These are phyloP conservation scores for Astragalus glycyphyllos DNA, from an alignment of 306 rosid genomes.

Conservation along the genomic window DNA sequence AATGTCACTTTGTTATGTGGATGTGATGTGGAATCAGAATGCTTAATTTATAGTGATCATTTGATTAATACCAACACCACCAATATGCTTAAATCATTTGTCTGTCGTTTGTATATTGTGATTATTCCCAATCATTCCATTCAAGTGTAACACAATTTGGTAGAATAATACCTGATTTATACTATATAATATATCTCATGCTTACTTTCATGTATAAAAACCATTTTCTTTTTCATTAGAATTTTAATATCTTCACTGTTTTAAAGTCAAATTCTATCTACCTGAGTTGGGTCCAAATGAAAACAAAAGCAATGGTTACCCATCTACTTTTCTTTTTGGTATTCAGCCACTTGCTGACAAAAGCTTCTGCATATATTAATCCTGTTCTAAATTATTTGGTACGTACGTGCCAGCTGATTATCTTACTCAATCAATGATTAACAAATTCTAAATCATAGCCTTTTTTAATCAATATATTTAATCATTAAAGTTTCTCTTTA, in stretches of 20 bases:
- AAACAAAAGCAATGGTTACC: conserved; percentile 42
- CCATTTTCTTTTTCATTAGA: conserved; percentile 3
- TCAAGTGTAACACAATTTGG: conserved; percentile 33
- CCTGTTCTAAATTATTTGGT: conserved; percentile 38
- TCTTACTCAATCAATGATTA: conserved; percentile 27
- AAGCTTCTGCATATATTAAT: conserved; percentile 26
- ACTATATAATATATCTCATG: neutral
- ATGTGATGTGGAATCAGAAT: conserved; percentile 42
- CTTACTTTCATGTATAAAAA: conserved; percentile 21
- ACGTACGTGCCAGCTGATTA: conserved; percentile 28
- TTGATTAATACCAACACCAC: conserved; percentile 34
- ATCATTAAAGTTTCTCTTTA: conserved; percentile 16
- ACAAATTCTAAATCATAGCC: neutral
- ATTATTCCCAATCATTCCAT: conserved; percentile 48
- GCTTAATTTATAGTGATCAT: conserved; percentile 28
- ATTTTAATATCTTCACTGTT: conserved; percentile 40
- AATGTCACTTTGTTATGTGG: conserved; percentile 45
- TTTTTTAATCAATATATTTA: conserved; percentile 2
- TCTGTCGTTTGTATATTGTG: conserved; percentile 35
- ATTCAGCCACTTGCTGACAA: conserved; percentile 55
- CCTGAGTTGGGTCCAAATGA: conserved; percentile 44
- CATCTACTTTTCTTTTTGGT: conserved; percentile 40
- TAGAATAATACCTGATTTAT: conserved; percentile 14
- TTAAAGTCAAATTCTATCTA: conserved; percentile 65
- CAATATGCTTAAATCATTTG: conserved; percentile 22